Percentiles rank a stretch among this genome's conserved stretches.
These are phyloP conservation scores for Mortierella alpina DNA, from an alignment of 192 early-diverging fungal genomes.

Conservation along the genomic window DNA sequence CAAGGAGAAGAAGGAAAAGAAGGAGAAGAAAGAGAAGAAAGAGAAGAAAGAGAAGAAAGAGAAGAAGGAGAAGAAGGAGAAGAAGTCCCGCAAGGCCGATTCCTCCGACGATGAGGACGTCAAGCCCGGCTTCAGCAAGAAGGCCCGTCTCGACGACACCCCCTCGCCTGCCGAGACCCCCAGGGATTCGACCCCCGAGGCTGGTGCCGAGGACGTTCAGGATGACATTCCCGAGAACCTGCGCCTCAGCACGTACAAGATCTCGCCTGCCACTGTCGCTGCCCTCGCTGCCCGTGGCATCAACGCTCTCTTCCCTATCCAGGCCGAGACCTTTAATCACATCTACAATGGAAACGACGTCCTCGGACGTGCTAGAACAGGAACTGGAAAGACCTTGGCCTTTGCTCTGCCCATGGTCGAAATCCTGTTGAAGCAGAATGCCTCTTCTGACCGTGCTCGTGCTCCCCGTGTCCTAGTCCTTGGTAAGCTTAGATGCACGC, in stretches of 20 bases:
- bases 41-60: conserved; percentile 64
- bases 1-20: conserved; percentile 60
- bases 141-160: conserved; percentile 27
- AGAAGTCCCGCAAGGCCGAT: conserved; percentile 62
- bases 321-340: conserved; percentile 83
- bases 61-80: conserved; percentile 62
- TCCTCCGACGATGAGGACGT: conserved; percentile 45
- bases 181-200: conserved; percentile 44
- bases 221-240: conserved; percentile 68
- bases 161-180: conserved; percentile 41
- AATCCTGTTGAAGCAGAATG: conserved; percentile 57
- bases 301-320: conserved; percentile 91
- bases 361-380: conserved; percentile 78
- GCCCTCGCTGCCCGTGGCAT: conserved; percentile 81
- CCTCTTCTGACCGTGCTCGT: conserved; percentile 54
- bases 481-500: conserved; percentile 15
- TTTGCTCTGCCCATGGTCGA: conserved; percentile 86
- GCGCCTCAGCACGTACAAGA: conserved; percentile 67
- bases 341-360: conserved; percentile 83
- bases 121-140: conserved; percentile 43
- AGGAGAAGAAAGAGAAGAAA: conserved; percentile 61
- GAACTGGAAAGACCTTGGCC: conserved; percentile 86
- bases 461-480: conserved; percentile 66
- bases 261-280: conserved; percentile 74
- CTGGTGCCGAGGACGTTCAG: conserved; percentile 27